Conservation (phyloP, 306 rosid species). For the Pterocarpus santalinus region DNA sequence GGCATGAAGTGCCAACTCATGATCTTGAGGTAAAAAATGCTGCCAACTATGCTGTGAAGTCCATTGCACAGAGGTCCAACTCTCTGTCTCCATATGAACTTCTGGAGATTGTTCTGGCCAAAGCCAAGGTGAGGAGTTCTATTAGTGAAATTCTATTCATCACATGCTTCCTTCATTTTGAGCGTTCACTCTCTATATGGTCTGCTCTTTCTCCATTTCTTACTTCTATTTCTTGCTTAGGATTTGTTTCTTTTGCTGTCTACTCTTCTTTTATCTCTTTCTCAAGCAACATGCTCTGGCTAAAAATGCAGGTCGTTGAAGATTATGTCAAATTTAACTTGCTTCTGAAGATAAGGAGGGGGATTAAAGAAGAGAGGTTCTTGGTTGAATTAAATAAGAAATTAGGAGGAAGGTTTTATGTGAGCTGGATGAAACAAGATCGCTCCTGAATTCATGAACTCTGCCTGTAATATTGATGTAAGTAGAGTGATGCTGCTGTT, state of each 20-base stretch:
- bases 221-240: not conserved
- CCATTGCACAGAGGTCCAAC: slow-evolving; percentile 49
- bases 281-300: slow-evolving; percentile 4
- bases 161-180: slow-evolving; percentile 19
- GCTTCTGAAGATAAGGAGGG: slow-evolving; percentile 58
- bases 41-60: slow-evolving; percentile 55
- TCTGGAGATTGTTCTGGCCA: slow-evolving; percentile 52
- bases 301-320: slow-evolving; percentile 56
- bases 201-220: not conserved
- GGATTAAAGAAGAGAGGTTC: slow-evolving; percentile 46
- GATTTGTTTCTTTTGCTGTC: not conserved
- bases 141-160: slow-evolving; percentile 1
- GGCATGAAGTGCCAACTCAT: slow-evolving; percentile 51
- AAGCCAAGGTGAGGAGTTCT: slow-evolving; percentile 52
- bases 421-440: slow-evolving; percentile 48
- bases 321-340: slow-evolving; percentile 56
- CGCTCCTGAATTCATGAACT: slow-evolving; percentile 7
- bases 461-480: not conserved
- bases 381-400: slow-evolving; percentile 54
- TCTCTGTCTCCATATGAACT: slow-evolving; percentile 53
- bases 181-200: not conserved
- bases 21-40: slow-evolving; percentile 59
- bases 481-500: slow-evolving; percentile 29
- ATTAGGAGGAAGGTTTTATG: slow-evolving; percentile 43
- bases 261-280: not conserved